Percentiles rank a stretch among this genome's conserved stretches.
These are phyloP conservation scores for Erucastrum elatum DNA, from an alignment of 345 rosid genomes.

Conservation along the genomic window DNA sequence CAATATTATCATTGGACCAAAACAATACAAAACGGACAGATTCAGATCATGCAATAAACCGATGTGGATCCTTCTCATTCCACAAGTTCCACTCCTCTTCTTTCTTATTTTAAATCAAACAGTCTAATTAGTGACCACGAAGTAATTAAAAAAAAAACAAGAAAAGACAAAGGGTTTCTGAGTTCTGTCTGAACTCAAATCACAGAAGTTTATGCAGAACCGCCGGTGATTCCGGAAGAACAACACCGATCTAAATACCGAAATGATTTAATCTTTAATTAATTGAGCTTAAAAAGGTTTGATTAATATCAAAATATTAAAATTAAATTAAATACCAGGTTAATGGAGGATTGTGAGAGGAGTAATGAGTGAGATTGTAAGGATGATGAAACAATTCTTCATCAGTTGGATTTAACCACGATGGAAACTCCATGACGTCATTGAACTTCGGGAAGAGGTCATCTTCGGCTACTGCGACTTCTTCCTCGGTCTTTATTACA, in stretches of 20 bases:
- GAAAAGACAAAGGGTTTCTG: background rate
- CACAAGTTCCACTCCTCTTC: slow-evolving; percentile 24
- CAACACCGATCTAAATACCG: background rate
- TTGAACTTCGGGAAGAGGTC: slow-evolving; percentile 63
- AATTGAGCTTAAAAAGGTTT: background rate
- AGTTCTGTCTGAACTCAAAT: slow-evolving; percentile 21
- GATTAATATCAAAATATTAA: background rate
- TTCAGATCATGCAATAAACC: slow-evolving; percentile 40
- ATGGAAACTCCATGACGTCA: slow-evolving; percentile 84
- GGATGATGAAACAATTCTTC: slow-evolving; percentile 67
- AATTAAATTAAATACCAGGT: slow-evolving; percentile 57
- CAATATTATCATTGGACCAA: slow-evolving; percentile 40
- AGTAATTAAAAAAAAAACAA: background rate
- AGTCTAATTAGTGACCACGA: background rate
- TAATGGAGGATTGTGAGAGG: slow-evolving; percentile 65
- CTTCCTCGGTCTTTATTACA: slow-evolving; percentile 50
- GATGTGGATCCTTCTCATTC: slow-evolving; percentile 37
- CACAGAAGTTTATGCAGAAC: slow-evolving; percentile 30
- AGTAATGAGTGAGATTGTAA: slow-evolving; percentile 50
- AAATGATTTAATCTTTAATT: background rate
- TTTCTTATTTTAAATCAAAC: slow-evolving; percentile 15
- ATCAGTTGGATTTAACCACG: slow-evolving; percentile 78
- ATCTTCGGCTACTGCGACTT: slow-evolving; percentile 45
- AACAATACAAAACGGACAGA: slow-evolving; percentile 15
- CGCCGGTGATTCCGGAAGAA: slow-evolving; percentile 30